These are phyloP conservation scores for Mayamaea pseudoterrestris DNA, from an alignment of 108 stramenopile genomes.

Conservation along the genomic window DNA sequence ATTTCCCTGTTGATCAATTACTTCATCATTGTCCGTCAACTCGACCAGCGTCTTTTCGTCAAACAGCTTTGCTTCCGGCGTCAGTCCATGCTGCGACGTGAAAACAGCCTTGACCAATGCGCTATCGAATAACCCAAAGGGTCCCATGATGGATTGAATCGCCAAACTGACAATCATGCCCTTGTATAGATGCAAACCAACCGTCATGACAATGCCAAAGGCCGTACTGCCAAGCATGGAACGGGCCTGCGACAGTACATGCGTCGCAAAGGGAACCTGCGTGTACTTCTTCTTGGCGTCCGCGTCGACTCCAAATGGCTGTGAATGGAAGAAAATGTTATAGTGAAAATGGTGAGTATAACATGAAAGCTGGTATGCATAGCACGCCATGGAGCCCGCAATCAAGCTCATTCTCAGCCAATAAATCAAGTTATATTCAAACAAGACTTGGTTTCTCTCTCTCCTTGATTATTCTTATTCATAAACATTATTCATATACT, in stretches of 20 bases:
- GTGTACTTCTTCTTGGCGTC: conserved; percentile 71
- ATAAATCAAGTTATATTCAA: too few relatives aligned
- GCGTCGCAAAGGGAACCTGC: conserved; percentile 31
- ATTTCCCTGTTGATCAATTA: conserved; percentile 56
- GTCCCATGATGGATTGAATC: conserved; percentile 79
- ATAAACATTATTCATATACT: conserved; percentile 5
- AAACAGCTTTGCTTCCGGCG: conserved; percentile 47
- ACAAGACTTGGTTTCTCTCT: too few relatives aligned
- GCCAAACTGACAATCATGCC: conserved; percentile 84
- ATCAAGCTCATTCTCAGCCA: too few relatives aligned
- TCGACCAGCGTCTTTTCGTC: conserved; percentile 56
- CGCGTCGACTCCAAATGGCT: conserved; percentile 74
- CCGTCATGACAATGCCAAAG: conserved; percentile 72
- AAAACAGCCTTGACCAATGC: conserved; percentile 43
- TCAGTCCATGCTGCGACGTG: conserved; percentile 41
- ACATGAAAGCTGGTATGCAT: too few relatives aligned
- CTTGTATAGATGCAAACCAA: conserved; percentile 73
- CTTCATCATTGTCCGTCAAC: conserved; percentile 42
- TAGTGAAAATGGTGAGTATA: not conserved
- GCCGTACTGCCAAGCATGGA: conserved; percentile 50
- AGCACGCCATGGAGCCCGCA: too few relatives aligned
- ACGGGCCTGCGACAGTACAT: conserved; percentile 33
- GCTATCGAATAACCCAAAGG: conserved; percentile 68
- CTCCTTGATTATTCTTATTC: not conserved
- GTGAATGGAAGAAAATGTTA: conserved; percentile 1